These are phyloP conservation scores for Arxiozyma heterogenica DNA, from an alignment of 1,139 yeast species.

Conservation along the genomic window DNA sequence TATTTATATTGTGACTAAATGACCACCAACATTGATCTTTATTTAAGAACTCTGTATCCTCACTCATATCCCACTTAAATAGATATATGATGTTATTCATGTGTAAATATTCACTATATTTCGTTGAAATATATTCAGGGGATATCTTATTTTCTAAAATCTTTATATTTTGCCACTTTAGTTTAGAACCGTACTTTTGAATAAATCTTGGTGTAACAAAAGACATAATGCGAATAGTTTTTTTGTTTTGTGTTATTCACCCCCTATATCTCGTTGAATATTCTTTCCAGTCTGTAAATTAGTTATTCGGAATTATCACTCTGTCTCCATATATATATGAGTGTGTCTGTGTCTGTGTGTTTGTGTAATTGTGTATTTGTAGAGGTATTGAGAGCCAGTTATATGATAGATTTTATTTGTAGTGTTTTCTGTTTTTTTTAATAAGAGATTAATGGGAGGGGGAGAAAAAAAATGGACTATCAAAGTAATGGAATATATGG, in stretches of 20 bases:
- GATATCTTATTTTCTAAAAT: constrained; percentile 4
- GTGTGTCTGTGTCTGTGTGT: too few relatives aligned
- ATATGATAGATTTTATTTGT: too few relatives aligned
- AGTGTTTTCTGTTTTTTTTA: too few relatives aligned
- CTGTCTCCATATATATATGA: neutral
- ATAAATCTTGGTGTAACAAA: constrained; percentile 5
- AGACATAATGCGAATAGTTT: neutral
- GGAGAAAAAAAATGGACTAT: too few relatives aligned
- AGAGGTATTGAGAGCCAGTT: too few relatives aligned
- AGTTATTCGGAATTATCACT: too few relatives aligned
- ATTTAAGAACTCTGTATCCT: neutral
- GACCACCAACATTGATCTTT: neutral
- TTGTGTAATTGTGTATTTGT: too few relatives aligned
- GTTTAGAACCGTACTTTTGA: constrained; percentile 1
- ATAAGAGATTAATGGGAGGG: too few relatives aligned
- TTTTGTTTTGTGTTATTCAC: neutral
- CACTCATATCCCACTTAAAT: constrained; percentile 4
- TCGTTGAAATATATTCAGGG: neutral
- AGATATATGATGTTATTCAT: constrained; percentile 6
- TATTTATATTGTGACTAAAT: neutral
- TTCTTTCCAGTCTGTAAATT: neutral
- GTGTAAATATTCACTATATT: constrained; percentile 5
- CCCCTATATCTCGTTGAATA: neutral
- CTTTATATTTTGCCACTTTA: neutral
- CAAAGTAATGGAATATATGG: neutral